Conservation (phyloP, 352 stramenopile species). For the Phytophthora pinifolia region DNA sequence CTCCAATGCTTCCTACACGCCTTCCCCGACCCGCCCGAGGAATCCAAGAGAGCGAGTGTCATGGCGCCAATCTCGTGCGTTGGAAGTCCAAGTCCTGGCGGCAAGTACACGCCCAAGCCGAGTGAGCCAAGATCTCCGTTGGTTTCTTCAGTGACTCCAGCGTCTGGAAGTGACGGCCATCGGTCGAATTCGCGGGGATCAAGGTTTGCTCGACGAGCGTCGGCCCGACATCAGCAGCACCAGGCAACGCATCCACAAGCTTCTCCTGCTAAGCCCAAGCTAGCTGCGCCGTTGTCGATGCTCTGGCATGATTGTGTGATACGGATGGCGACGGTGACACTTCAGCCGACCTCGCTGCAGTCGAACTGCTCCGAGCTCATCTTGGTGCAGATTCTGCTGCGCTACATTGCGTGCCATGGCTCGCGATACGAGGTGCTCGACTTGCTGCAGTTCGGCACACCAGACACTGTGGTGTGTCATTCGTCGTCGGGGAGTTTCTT, state of each 20-base stretch:
- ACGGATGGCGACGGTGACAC: slow-evolving; percentile 50
- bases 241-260: slow-evolving; percentile 1
- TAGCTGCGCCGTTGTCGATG: slow-evolving; percentile 17
- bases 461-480: slow-evolving; percentile 79
- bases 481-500: slow-evolving; percentile 80
- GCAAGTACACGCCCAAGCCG: background rate
- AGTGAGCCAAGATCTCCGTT: slow-evolving; percentile 12
- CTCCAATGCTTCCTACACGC: slow-evolving; percentile 70
- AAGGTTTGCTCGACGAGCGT: slow-evolving; percentile 19
- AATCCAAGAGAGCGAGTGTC: background rate
- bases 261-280: slow-evolving; percentile 7
- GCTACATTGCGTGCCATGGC: slow-evolving; percentile 84
- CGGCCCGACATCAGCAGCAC: slow-evolving; percentile 19
- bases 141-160: background rate
- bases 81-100: background rate
- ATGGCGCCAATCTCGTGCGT: background rate
- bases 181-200: slow-evolving; percentile 8
- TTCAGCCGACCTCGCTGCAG: slow-evolving; percentile 60
- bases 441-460: slow-evolving; percentile 82
- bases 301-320: slow-evolving; percentile 48
- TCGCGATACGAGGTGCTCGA: slow-evolving; percentile 83
- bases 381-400: slow-evolving; percentile 74
- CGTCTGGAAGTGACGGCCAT: slow-evolving; percentile 5
- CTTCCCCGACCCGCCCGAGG: slow-evolving; percentile 46
- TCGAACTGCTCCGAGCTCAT: slow-evolving; percentile 75